A percentile compares a stretch with the other conserved stretches of the same genome.
phyloP scores from a whole-genome alignment of 2,329 filamentous ascomycete species.

The Phoma sp. region DNA sequence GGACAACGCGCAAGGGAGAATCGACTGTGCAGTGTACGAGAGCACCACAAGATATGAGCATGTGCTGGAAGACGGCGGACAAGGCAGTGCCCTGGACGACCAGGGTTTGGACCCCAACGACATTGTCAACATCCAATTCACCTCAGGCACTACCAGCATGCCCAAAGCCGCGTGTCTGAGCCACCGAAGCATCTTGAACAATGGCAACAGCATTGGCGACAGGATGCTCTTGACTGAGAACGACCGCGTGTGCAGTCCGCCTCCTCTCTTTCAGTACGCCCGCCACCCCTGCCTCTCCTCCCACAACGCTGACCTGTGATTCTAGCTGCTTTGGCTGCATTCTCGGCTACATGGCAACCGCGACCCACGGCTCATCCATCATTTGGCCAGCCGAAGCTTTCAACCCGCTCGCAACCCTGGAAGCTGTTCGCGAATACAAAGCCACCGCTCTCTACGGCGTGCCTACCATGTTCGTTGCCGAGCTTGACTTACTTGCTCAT shows the following conservation, averaged over 20 bases:
- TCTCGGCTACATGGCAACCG: slow-evolving; percentile 94
- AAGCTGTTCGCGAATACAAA: slow-evolving; percentile 67
- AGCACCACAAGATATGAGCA: slow-evolving; percentile 53
- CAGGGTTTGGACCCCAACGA: slow-evolving; percentile 67
- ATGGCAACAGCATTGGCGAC: slow-evolving; percentile 82
- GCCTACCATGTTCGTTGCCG: slow-evolving; percentile 91
- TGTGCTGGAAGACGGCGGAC: slow-evolving; percentile 55
- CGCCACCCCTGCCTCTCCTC: background rate
- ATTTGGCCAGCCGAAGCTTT: slow-evolving; percentile 89
- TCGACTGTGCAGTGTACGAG: slow-evolving; percentile 51
- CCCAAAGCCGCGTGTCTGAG: slow-evolving; percentile 92
- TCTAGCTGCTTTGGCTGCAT: slow-evolving; percentile 84
- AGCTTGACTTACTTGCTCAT: slow-evolving; percentile 76
- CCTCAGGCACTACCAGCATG: slow-evolving; percentile 87
- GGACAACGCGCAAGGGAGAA: slow-evolving; percentile 72
- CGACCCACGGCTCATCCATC: slow-evolving; percentile 80
- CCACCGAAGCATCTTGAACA: slow-evolving; percentile 89
- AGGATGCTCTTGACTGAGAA: slow-evolving; percentile 79
- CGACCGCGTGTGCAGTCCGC: slow-evolving; percentile 74
- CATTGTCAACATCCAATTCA: slow-evolving; percentile 95
- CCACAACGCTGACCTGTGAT: slow-evolving; percentile 5
- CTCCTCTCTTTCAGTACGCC: slow-evolving; percentile 60
- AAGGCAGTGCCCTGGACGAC: slow-evolving; percentile 53
- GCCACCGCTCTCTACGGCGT: slow-evolving; percentile 84
- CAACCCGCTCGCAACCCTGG: slow-evolving; percentile 75